Conservation (phyloP, 345 rosid genomes). For the Camelina sativa region DNA sequence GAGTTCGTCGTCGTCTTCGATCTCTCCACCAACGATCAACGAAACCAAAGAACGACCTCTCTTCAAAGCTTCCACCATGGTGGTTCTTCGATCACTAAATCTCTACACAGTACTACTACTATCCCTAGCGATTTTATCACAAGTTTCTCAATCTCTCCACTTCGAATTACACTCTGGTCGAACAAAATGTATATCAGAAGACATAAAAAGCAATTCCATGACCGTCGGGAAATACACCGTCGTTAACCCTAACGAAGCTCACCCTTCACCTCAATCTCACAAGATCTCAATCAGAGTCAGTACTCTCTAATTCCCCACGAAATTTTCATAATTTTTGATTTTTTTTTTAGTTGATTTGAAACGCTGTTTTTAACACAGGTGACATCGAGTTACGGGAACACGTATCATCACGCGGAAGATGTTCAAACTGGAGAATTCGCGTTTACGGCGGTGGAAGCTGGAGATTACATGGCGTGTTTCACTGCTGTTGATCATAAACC, state of each 20-base stretch:
- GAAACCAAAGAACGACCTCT: conserved; percentile 11
- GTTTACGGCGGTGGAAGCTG: conserved; percentile 79
- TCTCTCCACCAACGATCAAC: background rate
- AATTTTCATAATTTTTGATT: background rate
- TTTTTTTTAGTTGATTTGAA: background rate
- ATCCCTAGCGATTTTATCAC: conserved; percentile 37
- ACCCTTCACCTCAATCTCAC: conserved; percentile 76
- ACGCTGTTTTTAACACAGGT: conserved; percentile 55
- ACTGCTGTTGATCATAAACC: conserved; percentile 70
- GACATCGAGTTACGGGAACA: conserved; percentile 75
- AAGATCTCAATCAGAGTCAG: conserved; percentile 67
- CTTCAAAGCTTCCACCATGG: conserved; percentile 38
- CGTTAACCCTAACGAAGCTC: conserved; percentile 68
- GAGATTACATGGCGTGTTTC: conserved; percentile 88
- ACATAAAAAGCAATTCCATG: conserved; percentile 82
- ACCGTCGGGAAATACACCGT: conserved; percentile 85
- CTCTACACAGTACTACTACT: conserved; percentile 9
- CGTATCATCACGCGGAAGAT: conserved; percentile 66
- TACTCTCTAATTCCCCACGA: conserved; percentile 12
- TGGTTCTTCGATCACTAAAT: conserved; percentile 39
- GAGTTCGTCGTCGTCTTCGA: background rate
- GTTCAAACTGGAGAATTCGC: conserved; percentile 85
- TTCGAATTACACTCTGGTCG: conserved; percentile 82
- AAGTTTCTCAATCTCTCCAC: conserved; percentile 56
- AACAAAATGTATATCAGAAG: conserved; percentile 89